Evolutionary conservation across 208 protist species (phyloP).

Genomic region (Lotmaria passim): DNA sequence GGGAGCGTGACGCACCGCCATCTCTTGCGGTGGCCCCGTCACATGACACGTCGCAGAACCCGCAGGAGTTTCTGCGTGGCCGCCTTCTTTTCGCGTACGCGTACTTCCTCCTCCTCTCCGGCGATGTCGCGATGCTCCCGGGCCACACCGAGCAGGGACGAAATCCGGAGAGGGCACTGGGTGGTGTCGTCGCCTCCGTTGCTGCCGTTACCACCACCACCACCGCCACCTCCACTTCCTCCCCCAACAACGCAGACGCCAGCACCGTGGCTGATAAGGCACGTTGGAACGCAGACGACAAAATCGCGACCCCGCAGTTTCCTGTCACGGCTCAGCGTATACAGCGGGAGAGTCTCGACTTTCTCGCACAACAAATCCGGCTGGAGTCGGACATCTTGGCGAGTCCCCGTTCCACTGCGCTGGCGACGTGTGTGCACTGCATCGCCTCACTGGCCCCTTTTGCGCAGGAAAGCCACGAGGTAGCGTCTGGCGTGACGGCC

Average conservation of each 20-base stretch:
- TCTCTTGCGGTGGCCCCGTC: not conserved
- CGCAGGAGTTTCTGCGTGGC: conserved; percentile 14
- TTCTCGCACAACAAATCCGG: conserved; percentile 32
- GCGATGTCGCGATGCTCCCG: conserved; percentile 18
- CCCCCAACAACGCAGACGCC: not conserved
- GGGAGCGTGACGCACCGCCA: not conserved
- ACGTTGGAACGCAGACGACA: no score
- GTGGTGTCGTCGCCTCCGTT: no score
- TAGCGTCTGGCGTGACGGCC: conserved; percentile 49
- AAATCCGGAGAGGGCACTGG: no score
- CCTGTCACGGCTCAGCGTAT: not conserved
- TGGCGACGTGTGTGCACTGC: conserved; percentile 36
- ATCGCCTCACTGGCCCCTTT: conserved; percentile 37
- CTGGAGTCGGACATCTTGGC: conserved; percentile 18
- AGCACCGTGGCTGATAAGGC: not conserved
- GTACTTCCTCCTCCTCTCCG: conserved; percentile 31
- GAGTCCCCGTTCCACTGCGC: conserved; percentile 21
- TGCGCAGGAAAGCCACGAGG: conserved; percentile 38
- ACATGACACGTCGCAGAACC: conserved; percentile 13
- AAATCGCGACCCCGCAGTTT: not conserved
- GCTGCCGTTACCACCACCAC: no score
- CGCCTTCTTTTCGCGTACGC: conserved; percentile 29
- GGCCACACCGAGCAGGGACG: not conserved
- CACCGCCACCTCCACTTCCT: not conserved
- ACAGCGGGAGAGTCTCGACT: conserved; percentile 30